Evolutionary conservation across 108 stramenopile genomes (phyloP).

Genomic region (Cylindrotheca fusiformis): DNA sequence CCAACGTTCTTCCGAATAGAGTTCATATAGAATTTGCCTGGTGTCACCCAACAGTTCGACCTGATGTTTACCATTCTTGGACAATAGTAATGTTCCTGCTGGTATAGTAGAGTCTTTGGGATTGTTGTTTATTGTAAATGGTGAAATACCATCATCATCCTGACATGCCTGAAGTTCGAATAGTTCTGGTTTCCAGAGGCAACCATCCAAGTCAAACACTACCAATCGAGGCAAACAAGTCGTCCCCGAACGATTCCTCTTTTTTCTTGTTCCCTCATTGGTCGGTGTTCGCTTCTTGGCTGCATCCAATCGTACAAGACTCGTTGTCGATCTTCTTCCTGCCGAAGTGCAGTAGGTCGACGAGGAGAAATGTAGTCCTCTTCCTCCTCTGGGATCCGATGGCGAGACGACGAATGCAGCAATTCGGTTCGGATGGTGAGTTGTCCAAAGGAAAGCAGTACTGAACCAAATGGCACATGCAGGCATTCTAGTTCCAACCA

Average conservation of each 20-base stretch:
- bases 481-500: no score
- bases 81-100: conserved; percentile 5
- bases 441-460: no score
- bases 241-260: background rate
- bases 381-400: background rate
- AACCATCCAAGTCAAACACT: conserved; percentile 76
- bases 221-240: conserved; percentile 40
- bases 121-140: conserved; percentile 14
- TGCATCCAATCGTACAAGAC: no score
- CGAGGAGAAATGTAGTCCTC: background rate
- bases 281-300: background rate
- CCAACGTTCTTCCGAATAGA: conserved; percentile 14
- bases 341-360: background rate
- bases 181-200: conserved; percentile 78
- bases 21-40: conserved; percentile 16
- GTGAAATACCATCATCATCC: conserved; percentile 27
- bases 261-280: background rate
- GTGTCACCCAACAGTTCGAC: conserved; percentile 30
- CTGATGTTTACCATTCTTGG: conserved; percentile 3
- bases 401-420: no score
- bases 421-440: no score
- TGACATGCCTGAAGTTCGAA: conserved; percentile 39
- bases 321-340: no score
- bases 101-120: background rate
- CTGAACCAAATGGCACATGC: no score